A percentile compares a stretch with the other conserved stretches of the same genome.
phyloP scores from a whole-genome alignment of 192 early-diverging fungal genomes.

The Coemansia biformis region DNA sequence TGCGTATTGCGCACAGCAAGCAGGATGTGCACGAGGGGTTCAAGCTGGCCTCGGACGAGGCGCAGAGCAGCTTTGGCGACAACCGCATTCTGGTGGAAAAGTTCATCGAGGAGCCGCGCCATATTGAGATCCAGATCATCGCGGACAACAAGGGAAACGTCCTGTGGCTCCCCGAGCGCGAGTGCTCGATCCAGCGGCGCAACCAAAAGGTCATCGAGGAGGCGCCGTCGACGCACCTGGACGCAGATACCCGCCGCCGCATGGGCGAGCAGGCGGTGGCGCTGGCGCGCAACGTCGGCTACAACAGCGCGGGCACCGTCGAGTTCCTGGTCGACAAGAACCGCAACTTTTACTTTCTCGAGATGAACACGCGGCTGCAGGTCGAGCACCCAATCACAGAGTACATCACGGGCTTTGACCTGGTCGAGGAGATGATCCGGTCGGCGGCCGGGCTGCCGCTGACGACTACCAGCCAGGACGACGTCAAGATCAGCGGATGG shows the following conservation, averaged over 20 bases:
- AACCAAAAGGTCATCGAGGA: conserved; percentile 97
- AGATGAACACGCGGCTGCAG: conserved; percentile 92
- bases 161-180: conserved; percentile 91
- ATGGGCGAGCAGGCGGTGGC: conserved; percentile 88
- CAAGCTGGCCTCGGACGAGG: conserved; percentile 76
- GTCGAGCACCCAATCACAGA: conserved; percentile 98
- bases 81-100: conserved; percentile 89
- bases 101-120: conserved; percentile 79
- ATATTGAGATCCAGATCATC: conserved; percentile 96
- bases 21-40: conserved; percentile 84
- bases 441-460: conserved; percentile 78
- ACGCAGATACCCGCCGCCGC: conserved; percentile 60
- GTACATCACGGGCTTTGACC: conserved; percentile 88
- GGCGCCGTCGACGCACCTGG: conserved; percentile 84
- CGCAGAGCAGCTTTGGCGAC: conserved; percentile 86
- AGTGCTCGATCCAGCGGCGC: conserved; percentile 90
- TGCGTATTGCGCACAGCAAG: conserved; percentile 76
- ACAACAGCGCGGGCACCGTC: conserved; percentile 92
- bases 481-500: conserved; percentile 81
- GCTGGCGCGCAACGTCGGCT: conserved; percentile 87
- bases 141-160: conserved; percentile 83
- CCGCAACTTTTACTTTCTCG: conserved; percentile 93
- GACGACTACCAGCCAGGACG: conserved; percentile 58
- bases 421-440: conserved; percentile 95
- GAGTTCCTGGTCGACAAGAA: conserved; percentile 93